These are phyloP conservation scores for Rusavskia elegans DNA, from an alignment of 495 filamentous ascomycete species.

Conservation along the genomic window DNA sequence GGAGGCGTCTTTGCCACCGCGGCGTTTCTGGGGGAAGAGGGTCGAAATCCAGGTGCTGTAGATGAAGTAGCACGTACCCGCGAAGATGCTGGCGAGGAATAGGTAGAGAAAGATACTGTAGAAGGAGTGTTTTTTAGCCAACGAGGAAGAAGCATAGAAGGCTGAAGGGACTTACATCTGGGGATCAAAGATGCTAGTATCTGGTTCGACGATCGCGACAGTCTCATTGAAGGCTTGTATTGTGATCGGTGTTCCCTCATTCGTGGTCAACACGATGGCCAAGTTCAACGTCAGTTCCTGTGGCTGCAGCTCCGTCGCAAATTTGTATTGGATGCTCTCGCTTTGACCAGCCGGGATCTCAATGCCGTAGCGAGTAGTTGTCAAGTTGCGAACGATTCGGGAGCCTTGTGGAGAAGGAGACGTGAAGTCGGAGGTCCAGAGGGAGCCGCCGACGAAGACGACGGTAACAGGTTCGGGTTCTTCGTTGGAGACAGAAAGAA, in stretches of 20 bases:
- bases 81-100: slow-evolving; percentile 65
- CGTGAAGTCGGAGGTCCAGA: slow-evolving; percentile 32
- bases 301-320: slow-evolving; percentile 84
- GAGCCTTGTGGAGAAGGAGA: slow-evolving; percentile 34
- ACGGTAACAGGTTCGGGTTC: slow-evolving; percentile 57
- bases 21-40: slow-evolving; percentile 86
- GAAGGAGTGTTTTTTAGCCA: not conserved
- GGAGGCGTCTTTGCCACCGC: slow-evolving; percentile 45
- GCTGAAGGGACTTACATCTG: slow-evolving; percentile 56
- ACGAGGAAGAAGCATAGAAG: not conserved
- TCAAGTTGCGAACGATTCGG: slow-evolving; percentile 67
- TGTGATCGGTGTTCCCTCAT: slow-evolving; percentile 51
- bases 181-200: slow-evolving; percentile 85
- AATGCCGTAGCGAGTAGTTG: slow-evolving; percentile 53
- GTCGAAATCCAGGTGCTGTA: slow-evolving; percentile 94
- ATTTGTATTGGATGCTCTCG: slow-evolving; percentile 62
- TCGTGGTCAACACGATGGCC: slow-evolving; percentile 53
- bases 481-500: slow-evolving; percentile 69
- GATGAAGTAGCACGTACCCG: slow-evolving; percentile 77
- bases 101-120: slow-evolving; percentile 90
- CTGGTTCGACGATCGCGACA: slow-evolving; percentile 80
- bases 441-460: slow-evolving; percentile 59
- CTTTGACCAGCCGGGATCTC: slow-evolving; percentile 65
- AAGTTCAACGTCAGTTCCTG: slow-evolving; percentile 73
- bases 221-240: slow-evolving; percentile 73